Conservation (phyloP, 2,329 filamentous ascomycete species). For the Harringtonia aguacate region DNA sequence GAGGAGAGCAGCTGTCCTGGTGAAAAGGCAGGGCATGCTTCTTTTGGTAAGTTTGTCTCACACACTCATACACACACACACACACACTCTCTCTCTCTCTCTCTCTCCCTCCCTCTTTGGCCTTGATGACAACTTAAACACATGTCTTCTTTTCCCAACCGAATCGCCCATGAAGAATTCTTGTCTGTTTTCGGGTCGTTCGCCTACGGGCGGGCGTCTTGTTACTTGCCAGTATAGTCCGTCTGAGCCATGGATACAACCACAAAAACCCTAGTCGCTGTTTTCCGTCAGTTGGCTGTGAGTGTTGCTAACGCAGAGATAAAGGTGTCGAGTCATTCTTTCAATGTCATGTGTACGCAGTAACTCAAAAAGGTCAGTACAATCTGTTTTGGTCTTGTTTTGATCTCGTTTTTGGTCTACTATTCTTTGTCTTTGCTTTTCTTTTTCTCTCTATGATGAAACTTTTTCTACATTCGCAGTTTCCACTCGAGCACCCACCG, state of each 20-base stretch:
- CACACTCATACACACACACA: no score
- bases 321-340: no score
- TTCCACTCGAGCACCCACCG: conserved; percentile 64
- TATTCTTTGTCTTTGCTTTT: conserved; percentile 1
- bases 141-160: conserved; percentile 78
- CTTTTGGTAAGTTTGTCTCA: no score
- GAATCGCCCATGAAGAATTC: conserved; percentile 81
- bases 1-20: no score
- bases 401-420: not conserved
- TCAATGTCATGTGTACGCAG: no score
- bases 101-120: conserved; percentile 17
- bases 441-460: conserved; percentile 50
- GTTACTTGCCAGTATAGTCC: conserved; percentile 81
- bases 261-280: not conserved
- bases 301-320: not conserved
- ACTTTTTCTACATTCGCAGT: conserved; percentile 73
- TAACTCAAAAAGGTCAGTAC: conserved; percentile 19
- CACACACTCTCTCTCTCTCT: not conserved
- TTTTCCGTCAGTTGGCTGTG: no score
- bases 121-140: conserved; percentile 62
- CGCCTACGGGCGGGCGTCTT: conserved; percentile 46
- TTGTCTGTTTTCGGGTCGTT: conserved; percentile 53
- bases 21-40: no score
- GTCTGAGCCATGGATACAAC: conserved; percentile 13
- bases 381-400: not conserved